Base-by-base conservation (phyloP, 1,284 basidiomycete genomes). In the Melampsora larici-populina region DNA sequence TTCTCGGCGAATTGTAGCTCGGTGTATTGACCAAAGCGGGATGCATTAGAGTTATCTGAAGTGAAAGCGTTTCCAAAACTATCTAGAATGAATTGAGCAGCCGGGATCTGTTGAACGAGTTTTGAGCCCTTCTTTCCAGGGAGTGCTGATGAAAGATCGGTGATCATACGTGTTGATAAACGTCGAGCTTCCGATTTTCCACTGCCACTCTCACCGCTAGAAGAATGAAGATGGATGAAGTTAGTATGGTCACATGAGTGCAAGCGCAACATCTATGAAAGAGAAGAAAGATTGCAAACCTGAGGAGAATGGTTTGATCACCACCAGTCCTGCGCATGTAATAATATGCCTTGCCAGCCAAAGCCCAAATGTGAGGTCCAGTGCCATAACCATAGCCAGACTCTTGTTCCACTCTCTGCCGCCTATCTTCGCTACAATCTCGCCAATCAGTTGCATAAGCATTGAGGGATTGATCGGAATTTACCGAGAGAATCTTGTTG, bases 81-180 rank as follows among this genome's bases (percentile, higher is more conserved):
- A 84, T 98, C 94, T 80, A 98, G 90, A 78, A 97, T 93, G 84
- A 94, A 97, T 86, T 97, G 92, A 60, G 93, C 92, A 9, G 95
- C 93, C 55, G 94, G 93, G 51, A 98, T 88, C 84, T 95, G 93
- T 73, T 86, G 86, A 0, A 89, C 89, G 73, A 97, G 88, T 85
- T 96, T 97, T 70, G 90, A 88, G 31, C 94, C 94, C 83, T 97
- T 97, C 87, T 98, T 98, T 76, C 95, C 94, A 0, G 92, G 91
- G 78, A 90, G 89, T 81, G 90, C 90, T 64, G 94, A 90, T 76
- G 91, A 92, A 79, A 97, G 88, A 84, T 96, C 92, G 62, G 97
- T 88, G 29, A 99, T 86, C 0, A 92, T 89, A 84, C 95, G 94
- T 85, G 97, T 92, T 15, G 92, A 89, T n/a, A 98, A 87, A 48